phyloP scores from a whole-genome alignment of 2,329 filamentous ascomycete species.

The Penicillium freii region DNA sequence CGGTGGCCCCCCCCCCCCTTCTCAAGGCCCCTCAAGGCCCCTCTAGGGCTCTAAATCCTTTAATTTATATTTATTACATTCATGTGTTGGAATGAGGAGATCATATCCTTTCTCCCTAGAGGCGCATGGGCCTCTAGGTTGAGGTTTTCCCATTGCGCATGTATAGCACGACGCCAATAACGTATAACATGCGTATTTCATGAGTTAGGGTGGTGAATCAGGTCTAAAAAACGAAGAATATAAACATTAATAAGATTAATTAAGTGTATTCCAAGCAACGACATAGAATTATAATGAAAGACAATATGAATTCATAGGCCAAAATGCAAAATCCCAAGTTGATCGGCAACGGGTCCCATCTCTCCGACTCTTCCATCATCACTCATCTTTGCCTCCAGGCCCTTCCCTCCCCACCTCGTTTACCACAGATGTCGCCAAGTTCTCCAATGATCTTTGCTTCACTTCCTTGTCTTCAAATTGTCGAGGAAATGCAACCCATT shows the following conservation, averaged over 20 bases:
- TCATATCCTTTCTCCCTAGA: background rate
- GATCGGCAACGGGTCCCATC: conserved; percentile 21
- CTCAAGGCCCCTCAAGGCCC: background rate
- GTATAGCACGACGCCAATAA: background rate
- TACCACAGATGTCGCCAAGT: conserved; percentile 14
- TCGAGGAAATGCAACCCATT: conserved; percentile 20
- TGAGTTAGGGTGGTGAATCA: background rate
- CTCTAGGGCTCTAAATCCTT: background rate
- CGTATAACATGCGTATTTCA: background rate
- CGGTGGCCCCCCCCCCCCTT: background rate
- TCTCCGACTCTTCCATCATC: conserved; percentile 26
- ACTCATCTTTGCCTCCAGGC: conserved; percentile 9
- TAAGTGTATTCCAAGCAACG: background rate
- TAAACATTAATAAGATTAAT: background rate
- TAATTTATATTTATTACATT: background rate
- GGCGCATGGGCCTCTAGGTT: background rate
- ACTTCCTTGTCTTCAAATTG: conserved; percentile 13
- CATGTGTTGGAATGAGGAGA: background rate
- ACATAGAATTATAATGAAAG: background rate
- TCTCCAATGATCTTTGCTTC: conserved; percentile 12
- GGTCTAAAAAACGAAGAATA: background rate
- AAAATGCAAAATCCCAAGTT: conserved; percentile 1
- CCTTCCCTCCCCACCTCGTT: conserved; percentile 3
- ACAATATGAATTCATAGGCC: background rate
- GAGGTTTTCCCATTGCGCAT: background rate